Evolutionary conservation across 2,329 filamentous ascomycete genomes (phyloP), one percentile per base, ranked within the genome.

Genomic region (Cladobotryum mycophilum): DNA sequence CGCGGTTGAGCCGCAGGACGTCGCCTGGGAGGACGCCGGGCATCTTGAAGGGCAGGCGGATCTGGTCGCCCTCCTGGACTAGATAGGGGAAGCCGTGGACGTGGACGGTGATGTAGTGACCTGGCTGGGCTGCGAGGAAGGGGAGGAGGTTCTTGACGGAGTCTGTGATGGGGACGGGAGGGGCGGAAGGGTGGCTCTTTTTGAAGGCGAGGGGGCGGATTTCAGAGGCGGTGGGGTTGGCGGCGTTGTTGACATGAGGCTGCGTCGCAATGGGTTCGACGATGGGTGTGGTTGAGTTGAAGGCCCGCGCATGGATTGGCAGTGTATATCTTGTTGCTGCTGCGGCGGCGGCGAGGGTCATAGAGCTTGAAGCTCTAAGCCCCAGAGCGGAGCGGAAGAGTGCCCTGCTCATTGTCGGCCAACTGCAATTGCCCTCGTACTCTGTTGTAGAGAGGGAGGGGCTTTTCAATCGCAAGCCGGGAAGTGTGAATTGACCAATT

Each of bases 1-100:
- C 93, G 50, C 90, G 85, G 72, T 96, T 92, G 52, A 99, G 78
- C 6, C 91, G 87, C 53, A 99, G 76, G 36, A 95, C 75, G 65
- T 97, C 92, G 30, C 93, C 93, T 1, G 90, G 85, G 7, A 78
- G 71, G 5, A 89, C 87, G 22, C 80, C 82, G 3, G 84, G 81
- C 83, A 93, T 89, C 61, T 80, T 79, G 74, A 91, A 91, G 5
- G 88, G 88, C 47, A 93, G 81, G 35, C 87, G 86, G 46, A 93
- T 69, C 53, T 78, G 75, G 71, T 93, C 88, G 58, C 88, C 88
- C 41, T 77, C 73, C 6, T 86, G 90, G 57, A 93, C 78, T 33
- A 93, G 85, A 73, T 92, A 93, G 6, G 87, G 86, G 48, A 79
- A 81, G 30, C 82, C 86, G 70, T 93, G 85, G 69, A 95, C 85